Base-by-base conservation (phyloP, 768 basidiomycete species). In the Brasilioporus rufonigricans region DNA sequence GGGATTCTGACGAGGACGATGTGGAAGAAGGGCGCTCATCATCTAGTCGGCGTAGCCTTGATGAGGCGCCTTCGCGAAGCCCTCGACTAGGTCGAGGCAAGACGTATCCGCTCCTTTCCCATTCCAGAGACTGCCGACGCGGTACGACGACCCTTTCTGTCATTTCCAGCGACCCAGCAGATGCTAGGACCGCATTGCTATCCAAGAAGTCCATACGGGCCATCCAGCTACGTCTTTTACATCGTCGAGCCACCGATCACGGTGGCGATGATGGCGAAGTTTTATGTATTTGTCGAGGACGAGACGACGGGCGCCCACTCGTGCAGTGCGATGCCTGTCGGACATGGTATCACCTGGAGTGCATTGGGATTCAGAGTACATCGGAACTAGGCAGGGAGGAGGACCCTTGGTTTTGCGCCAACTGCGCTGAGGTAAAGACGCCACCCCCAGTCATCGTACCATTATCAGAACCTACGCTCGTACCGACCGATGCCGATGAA, bases 291-390 rank as follows among this genome's bases (percentile, higher is more conserved):
- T 92, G 90, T 65, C 71, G 74, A 40, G 85, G 83, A 18, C 74
- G 71, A 48, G 85, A 88, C 61, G 86, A 90, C 55, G 89, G 86
- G 4, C 75, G 85, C n/a, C 80, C 84, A 54, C 76, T 89, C 44
- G 91, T 93, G 31, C 91, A 91, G 62, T 93, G 91, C 60, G 90
- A 93, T 61, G 77, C 78, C 5, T 93, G 91, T 67, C 76, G 82
- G 65, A 84, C 76, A 16, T 93, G 91, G 91, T 92, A 87, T 65
- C 91, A 93, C 70, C 76, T 91, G 31, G 72, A 81, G 41, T 93
- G 91, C 69, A 84, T 93, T 35, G 90, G 89, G 48, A 87, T 93
- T 61, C 72, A 71, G 48, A 78, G 76, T 60, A 77, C 82, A 32
- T 70, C 77, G 12, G 84, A 90, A 48, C 74, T 92, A 16, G 91